Conservation (phyloP, 495 filamentous ascomycete species). For the Aspergillus nidulans region DNA sequence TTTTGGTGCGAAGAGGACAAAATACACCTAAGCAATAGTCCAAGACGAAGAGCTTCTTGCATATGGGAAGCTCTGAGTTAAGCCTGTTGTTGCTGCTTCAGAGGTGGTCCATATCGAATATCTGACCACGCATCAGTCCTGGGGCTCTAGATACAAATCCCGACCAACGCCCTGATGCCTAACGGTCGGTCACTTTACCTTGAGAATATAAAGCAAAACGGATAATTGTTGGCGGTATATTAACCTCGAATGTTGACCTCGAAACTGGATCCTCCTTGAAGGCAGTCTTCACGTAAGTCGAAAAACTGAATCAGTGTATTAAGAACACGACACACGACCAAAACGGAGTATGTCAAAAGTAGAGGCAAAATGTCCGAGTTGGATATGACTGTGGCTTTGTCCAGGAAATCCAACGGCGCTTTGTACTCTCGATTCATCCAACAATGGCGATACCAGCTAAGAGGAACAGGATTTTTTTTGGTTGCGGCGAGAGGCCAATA, state of each 20-base stretch:
- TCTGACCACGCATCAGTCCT: conserved; percentile 16
- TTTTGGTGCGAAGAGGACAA: neutral
- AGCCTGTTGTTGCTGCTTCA: neutral
- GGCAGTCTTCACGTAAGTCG: neutral
- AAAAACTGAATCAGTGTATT: neutral
- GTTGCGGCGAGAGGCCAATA: conserved; percentile 7
- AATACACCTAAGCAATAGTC: neutral
- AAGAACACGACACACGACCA: neutral
- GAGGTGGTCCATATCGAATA: conserved; percentile 14
- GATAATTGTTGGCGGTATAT: too few species aligned
- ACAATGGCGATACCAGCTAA: conserved; percentile 2
- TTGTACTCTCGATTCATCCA: conserved; percentile 4
- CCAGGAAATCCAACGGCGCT: neutral
- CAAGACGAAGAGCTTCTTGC: conserved; percentile 2
- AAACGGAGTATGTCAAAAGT: neutral
- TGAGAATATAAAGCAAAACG: neutral
- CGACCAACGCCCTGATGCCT: neutral
- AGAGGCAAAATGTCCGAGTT: neutral
- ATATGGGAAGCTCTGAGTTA: neutral
- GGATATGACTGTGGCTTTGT: neutral
- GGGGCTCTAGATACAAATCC: neutral
- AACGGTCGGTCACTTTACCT: conserved; percentile 8
- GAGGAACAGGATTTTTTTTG: neutral
- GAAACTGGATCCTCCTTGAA: neutral
- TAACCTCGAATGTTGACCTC: neutral